Percentiles rank a stretch among this genome's conserved stretches.
Evolutionary conservation across 164 flowering plant genomes (phyloP).

Genomic region (Echeveria elegans): DNA sequence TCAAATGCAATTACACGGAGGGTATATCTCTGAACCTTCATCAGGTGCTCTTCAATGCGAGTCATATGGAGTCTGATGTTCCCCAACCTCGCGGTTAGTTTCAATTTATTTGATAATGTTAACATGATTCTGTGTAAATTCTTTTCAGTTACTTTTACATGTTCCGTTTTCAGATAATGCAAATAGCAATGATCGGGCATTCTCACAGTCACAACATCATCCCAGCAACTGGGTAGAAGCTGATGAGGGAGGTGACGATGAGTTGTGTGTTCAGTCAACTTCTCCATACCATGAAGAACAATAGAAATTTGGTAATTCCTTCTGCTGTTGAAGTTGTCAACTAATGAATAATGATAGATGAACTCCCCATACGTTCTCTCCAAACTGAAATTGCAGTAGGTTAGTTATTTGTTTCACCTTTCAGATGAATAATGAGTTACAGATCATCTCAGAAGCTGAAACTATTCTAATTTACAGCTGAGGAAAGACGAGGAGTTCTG

Average conservation of each 20-base stretch:
- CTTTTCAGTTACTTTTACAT: background rate
- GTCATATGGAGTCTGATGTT: conserved; percentile 21
- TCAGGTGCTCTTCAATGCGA: conserved; percentile 24
- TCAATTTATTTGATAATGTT: background rate
- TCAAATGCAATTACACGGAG: conserved; percentile 59
- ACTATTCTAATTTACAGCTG: no score
- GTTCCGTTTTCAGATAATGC: conserved; percentile 29
- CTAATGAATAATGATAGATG: no score
- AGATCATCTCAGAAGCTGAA: no score
- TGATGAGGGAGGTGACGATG: conserved; percentile 60
- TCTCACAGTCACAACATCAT: conserved; percentile 81
- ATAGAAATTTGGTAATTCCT: conserved; percentile 15
- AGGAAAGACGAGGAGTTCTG: no score
- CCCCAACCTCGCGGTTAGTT: conserved; percentile 41
- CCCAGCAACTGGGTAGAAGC: conserved; percentile 90
- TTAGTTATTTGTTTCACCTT: no score
- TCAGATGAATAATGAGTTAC: no score
- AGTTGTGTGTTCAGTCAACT: conserved; percentile 66
- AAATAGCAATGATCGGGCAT: conserved; percentile 25
- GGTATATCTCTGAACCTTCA: conserved; percentile 34
- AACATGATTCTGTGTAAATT: background rate
- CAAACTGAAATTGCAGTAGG: no score
- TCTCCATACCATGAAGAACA: conserved; percentile 61
- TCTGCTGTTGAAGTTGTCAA: no score
- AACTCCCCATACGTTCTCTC: no score